Conservation (phyloP, 1,139 yeast species). For the Geotrichum bryndzae region DNA sequence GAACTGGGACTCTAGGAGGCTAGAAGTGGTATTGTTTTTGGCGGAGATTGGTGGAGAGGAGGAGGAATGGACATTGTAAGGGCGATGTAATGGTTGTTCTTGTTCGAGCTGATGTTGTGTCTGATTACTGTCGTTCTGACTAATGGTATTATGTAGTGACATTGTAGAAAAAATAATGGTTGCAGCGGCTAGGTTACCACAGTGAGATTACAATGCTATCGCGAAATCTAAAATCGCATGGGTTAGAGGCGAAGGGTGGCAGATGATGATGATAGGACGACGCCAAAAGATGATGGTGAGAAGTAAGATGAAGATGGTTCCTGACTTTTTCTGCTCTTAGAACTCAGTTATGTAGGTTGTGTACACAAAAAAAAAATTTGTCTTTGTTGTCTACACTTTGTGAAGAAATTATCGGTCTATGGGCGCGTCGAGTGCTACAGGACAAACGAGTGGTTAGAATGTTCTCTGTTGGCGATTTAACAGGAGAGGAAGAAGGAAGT, state of each 20-base stretch:
- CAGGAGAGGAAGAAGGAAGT: background rate
- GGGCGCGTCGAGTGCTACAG: background rate
- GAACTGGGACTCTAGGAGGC: background rate
- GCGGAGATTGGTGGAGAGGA: constrained; percentile 4
- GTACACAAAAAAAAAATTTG: background rate
- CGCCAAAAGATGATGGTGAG: background rate
- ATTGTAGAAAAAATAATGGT: background rate
- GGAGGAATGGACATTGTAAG: constrained; percentile 2
- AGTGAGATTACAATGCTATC: background rate
- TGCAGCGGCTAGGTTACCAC: background rate
- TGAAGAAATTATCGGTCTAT: background rate
- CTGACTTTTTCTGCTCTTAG: background rate
- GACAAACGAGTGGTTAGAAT: background rate
- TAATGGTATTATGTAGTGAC: background rate
- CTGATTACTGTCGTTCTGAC: background rate
- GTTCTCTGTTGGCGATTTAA: background rate
- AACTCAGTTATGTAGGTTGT: background rate
- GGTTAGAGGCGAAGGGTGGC: background rate
- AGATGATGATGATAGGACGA: background rate
- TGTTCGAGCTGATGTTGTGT: constrained; percentile 3
- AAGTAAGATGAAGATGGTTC: background rate
- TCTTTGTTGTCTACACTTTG: background rate
- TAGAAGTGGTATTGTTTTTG: background rate
- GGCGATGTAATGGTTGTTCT: constrained; percentile 5
- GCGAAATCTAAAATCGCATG: background rate